A percentile compares a stretch with the other conserved stretches of the same genome.
Conservation (phyloP, 2,329 filamentous ascomycete genomes). For the Fusarium humuli region DNA sequence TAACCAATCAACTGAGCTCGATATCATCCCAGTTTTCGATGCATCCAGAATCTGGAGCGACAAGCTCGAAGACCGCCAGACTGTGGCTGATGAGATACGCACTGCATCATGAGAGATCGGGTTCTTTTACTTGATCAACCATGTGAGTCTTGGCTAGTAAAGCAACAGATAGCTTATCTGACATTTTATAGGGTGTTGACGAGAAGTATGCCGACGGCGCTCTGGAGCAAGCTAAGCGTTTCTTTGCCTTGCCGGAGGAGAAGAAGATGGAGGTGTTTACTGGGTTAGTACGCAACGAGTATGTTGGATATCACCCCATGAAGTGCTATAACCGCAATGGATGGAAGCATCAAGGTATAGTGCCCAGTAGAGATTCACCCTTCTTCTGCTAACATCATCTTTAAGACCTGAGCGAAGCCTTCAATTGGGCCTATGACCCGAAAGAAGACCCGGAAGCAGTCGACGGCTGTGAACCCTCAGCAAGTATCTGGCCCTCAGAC, state of each 20-base stretch:
- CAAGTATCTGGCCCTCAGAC: background rate
- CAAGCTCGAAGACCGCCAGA: background rate
- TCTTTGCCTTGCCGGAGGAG: constrained; percentile 57
- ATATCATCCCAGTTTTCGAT: background rate
- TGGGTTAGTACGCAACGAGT: constrained; percentile 51
- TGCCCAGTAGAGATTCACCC: too few relatives aligned
- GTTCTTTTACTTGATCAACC: constrained; percentile 2
- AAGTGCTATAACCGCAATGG: constrained; percentile 55
- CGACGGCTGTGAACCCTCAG: background rate
- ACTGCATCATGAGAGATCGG: background rate
- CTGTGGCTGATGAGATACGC: background rate
- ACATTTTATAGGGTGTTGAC: constrained; percentile 38
- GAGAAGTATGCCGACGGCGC: constrained; percentile 46
- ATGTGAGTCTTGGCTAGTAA: background rate
- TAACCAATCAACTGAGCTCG: background rate
- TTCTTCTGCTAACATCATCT: too few relatives aligned
- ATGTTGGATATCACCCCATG: constrained; percentile 52
- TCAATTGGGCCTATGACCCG: constrained; percentile 1
- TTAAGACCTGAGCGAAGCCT: background rate
- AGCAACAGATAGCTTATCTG: background rate
- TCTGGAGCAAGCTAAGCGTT: constrained; percentile 53
- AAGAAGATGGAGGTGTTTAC: constrained; percentile 62
- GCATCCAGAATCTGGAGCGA: constrained; percentile 2
- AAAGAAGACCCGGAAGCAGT: background rate
- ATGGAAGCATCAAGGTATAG: constrained; percentile 48